These are phyloP conservation scores for Spizellomyces punctatus DNA, from an alignment of 192 early-diverging fungal species.

Conservation along the genomic window DNA sequence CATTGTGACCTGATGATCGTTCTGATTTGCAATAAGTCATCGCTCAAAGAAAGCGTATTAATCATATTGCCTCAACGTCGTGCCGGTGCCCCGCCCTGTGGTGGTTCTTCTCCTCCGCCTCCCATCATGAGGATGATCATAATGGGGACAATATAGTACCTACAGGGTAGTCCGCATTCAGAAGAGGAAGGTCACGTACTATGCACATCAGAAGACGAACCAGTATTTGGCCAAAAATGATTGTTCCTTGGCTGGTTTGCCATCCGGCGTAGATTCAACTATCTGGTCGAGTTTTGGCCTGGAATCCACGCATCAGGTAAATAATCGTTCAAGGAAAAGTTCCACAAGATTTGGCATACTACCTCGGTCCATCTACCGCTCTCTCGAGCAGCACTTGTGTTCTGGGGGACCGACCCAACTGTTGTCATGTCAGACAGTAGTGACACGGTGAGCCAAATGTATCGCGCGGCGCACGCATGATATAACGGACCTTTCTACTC, in stretches of 20 bases:
- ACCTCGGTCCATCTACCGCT: slow-evolving; percentile 22
- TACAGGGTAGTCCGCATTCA: neutral
- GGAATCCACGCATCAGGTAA: neutral
- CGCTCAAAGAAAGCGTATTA: too few relatives aligned
- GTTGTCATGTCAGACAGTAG: neutral
- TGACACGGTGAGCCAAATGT: too few relatives aligned
- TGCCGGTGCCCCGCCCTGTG: too few relatives aligned
- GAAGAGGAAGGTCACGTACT: neutral
- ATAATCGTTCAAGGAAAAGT: neutral
- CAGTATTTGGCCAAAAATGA: slow-evolving; percentile 34
- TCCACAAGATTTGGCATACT: neutral
- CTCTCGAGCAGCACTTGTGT: slow-evolving; percentile 17
- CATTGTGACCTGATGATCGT: too few relatives aligned
- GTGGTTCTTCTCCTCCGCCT: slow-evolving; percentile 6
- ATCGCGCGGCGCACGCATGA: too few relatives aligned
- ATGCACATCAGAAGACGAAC: slow-evolving; percentile 9
- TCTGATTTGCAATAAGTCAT: too few relatives aligned
- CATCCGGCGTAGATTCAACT: slow-evolving; percentile 25
- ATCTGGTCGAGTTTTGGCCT: slow-evolving; percentile 35
- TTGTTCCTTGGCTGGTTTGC: slow-evolving; percentile 29
- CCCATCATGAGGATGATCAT: slow-evolving; percentile 24
- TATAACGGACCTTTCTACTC: neutral
- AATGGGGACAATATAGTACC: slow-evolving; percentile 32
- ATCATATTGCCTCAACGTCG: too few relatives aligned
- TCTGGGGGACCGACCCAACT: slow-evolving; percentile 2